A percentile compares a stretch with the other conserved stretches of the same genome.
Evolutionary conservation across 495 filamentous ascomycete species (phyloP).

Genomic region (Xylaria longipes): DNA sequence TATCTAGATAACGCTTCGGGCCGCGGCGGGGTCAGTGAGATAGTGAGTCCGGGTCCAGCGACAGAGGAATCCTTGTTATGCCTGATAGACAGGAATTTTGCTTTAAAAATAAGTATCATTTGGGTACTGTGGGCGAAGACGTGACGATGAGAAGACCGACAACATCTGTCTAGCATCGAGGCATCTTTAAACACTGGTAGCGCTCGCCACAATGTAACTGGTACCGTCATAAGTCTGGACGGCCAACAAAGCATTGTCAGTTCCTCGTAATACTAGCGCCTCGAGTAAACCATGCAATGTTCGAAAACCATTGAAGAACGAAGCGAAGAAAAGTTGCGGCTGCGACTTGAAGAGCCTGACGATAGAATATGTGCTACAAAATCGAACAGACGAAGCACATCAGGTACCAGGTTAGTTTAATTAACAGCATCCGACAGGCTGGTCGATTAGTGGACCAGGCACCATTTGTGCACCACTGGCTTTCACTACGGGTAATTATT

Average conservation of each 20-base stretch:
- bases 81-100: background rate
- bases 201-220: background rate
- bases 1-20: background rate
- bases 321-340: background rate
- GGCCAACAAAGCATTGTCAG: background rate
- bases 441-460: background rate
- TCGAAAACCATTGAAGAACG: background rate
- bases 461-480: background rate
- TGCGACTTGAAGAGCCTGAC: background rate
- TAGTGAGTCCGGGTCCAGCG: background rate
- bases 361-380: background rate
- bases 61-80: background rate
- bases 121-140: background rate
- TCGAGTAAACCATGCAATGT: background rate
- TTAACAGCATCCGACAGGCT: background rate
- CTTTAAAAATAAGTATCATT: background rate
- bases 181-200: background rate
- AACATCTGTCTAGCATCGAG: background rate
- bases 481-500: background rate
- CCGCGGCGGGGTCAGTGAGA: background rate
- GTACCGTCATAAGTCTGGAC: background rate
- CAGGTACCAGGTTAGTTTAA: background rate
- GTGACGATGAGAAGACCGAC: background rate
- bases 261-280: background rate
- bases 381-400: background rate